Evolutionary conservation across 495 filamentous ascomycete genomes (phyloP).

Genomic region (Penicillium samsonianum): DNA sequence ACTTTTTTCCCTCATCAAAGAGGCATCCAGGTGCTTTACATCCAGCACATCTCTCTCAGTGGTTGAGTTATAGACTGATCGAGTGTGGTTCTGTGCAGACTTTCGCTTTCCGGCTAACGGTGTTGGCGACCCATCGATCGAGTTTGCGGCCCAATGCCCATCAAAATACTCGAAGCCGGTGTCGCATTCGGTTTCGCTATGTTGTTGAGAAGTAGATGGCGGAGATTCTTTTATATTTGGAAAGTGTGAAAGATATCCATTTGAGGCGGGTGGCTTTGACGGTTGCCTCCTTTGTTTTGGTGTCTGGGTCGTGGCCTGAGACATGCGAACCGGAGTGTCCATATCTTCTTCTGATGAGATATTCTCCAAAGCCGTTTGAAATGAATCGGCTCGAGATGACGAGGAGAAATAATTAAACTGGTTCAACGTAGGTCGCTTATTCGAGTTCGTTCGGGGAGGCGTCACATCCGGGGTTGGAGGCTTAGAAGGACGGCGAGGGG

Average conservation of each 20-base stretch:
- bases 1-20: slow-evolving; percentile 34
- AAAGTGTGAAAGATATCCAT: slow-evolving; percentile 11
- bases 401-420: slow-evolving; percentile 36
- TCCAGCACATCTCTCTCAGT: slow-evolving; percentile 19
- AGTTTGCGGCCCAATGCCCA: slow-evolving; percentile 24
- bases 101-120: slow-evolving; percentile 21
- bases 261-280: slow-evolving; percentile 19
- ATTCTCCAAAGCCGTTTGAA: slow-evolving; percentile 69
- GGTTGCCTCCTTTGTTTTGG: slow-evolving; percentile 31
- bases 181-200: slow-evolving; percentile 27
- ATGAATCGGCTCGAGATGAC: slow-evolving; percentile 67
- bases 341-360: slow-evolving; percentile 65
- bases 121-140: slow-evolving; percentile 23
- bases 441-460: slow-evolving; percentile 56
- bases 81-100: slow-evolving; percentile 5
- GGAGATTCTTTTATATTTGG: slow-evolving; percentile 17
- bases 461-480: slow-evolving; percentile 75
- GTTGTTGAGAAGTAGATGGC: slow-evolving; percentile 17
- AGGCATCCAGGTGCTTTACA: slow-evolving; percentile 26
- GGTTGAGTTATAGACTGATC: slow-evolving; percentile 1
- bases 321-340: slow-evolving; percentile 48
- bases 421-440: slow-evolving; percentile 45
- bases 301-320: slow-evolving; percentile 28
- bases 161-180: slow-evolving; percentile 31
- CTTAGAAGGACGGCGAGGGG: slow-evolving; percentile 62